Evolutionary conservation across 192 early-diverging fungal genomes (phyloP), one percentile per base, ranked within the genome.

Genomic region (Gonapodya prolifera): DNA sequence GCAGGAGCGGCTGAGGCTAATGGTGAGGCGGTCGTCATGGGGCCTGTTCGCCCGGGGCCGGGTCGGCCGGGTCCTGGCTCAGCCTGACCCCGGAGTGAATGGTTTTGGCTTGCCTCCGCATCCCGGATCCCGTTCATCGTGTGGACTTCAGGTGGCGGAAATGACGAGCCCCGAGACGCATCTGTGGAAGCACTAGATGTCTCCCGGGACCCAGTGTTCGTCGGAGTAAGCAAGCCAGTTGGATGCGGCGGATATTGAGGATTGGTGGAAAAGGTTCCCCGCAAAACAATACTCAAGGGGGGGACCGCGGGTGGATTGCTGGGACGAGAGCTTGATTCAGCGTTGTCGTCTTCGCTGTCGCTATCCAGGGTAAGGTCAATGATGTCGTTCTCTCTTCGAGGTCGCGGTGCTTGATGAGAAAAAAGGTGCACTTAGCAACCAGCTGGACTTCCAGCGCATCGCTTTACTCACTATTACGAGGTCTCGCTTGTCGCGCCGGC

Each of bases 301-400:
- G 45, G 45, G 23, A 61, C 45, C 23, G 45, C 45, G 8, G 45
- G 45, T 61, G 45, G 45, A 23, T 61, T 61, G 45, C 45, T 61
- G 45, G 45, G 45, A 8, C 45, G 45, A 16, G 45, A 61, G 8
- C 23, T 23, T 16, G 45, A 23, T 23, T 23, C 8, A 23, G 8
- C 23, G 16, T 32, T 8, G 16, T 73, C 71, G 2, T 73, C 71
- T 2, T 73, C 71, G 71, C 71, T 73, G 31, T 73, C 71, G 71
- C 71, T 73, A 32, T 73, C 71, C 16, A 73, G 71, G 8, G 71
- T 73, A 73, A 73, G 71, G 31, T 73, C 71, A 13, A 73, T 73
- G 18, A 73, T 29, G 45, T 61, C 23, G 45, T 8, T 23, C 8
- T 61, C 45, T 16, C 45, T 8, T 8, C 45, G 45, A 23, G 45